Base-by-base conservation (phyloP, 805 yeast species). In the Jamesozyma rosinii region DNA sequence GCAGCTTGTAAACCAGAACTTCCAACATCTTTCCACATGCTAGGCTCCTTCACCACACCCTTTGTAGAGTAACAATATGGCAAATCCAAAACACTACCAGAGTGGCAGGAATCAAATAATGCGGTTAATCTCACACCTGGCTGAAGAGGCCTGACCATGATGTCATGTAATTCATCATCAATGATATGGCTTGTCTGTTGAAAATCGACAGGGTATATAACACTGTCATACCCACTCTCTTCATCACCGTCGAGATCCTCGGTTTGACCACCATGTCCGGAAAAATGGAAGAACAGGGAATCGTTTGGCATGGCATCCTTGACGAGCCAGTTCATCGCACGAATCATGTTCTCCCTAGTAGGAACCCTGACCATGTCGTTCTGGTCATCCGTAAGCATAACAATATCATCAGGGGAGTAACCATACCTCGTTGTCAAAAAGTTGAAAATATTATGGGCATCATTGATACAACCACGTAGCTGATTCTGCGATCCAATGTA, bases 181-280 rank as follows among this genome's bases (percentile, higher is more conserved):
- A 77, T 71, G 44, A 85, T 72, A 35, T 76, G 77, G 2, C 95
- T 94, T 3, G 71, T 69, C 5, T 60, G 61, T 61, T 82, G 74
- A 57, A 78, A 84, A 62, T 83, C 90, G 22, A 82, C 71, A 0
- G 90, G 89, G 49, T 81, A 81, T 44, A 83, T 77, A 4, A 77
- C 77, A 55, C 81, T 85, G 60, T 82, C 89, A 54, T 67, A 71
- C 0, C 87, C 87, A 52, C 79, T 83, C 17, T 73, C 84, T 54
- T 83, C 90, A 55, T 83, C 92, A 20, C 87, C 87, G 53, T 79
- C 76, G 29, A 65, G 56, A 59, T 85, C 95, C 38, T 68, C 63
- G 4, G 78, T 75, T 55, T 79, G 83, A 2, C 92, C 87, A 26
- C 95, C 95, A 57, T 86, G 95, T 6, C 95, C 92, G 0, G 92